Base-by-base conservation (phyloP, 805 yeast genomes). In the Clavispora phyllophila region DNA sequence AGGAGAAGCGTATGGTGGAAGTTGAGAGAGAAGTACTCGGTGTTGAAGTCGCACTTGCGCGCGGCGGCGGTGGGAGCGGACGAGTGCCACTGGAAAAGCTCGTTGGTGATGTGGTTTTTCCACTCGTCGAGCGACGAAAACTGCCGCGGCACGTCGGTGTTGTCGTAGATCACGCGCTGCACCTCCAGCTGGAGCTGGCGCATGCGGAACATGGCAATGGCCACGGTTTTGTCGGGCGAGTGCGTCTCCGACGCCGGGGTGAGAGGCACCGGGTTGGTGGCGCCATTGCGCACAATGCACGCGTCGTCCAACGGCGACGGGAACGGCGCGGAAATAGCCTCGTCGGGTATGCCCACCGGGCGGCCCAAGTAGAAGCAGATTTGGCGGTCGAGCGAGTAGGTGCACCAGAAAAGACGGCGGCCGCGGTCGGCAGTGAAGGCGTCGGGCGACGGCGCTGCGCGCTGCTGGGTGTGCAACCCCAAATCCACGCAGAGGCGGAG, bases 311-410 rank as follows among this genome's bases (percentile, higher is more conserved):
- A 62, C 33, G 73, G 73, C 14, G 84, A 76, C 0, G 96, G 95
- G 57, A 82, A 85, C 32, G 77, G 77, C 2, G 86, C 82, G 40
- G 78, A 73, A 35, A 88, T 78, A 39, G 81, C 74, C 49, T 84
- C 89, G 51, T 89, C 96, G 0, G 95, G 93, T 1, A 89, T 83
- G 0, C 95, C 93, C 50, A 84, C 82, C 0, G 96, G 96, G 29
- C 96, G 72, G 1, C 95, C 95, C 39, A 89, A 67, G 57, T 88
- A 88, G 35, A 89, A 81, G 58, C 95, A 84, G 9, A 87, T 80
- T 58, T 88, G 96, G 19, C 96, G 65, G 60, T 89, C 97, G 42
- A 90, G 63, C 1, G 90, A 76, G 58, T 89, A 89, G 1, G 91
- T 80, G 59, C 95, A 84, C 97, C 97, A 89, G 54, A 90, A 89